These are phyloP conservation scores for Sporothrix sp. DNA, from an alignment of 2,329 filamentous ascomycete species.

Conservation along the genomic window DNA sequence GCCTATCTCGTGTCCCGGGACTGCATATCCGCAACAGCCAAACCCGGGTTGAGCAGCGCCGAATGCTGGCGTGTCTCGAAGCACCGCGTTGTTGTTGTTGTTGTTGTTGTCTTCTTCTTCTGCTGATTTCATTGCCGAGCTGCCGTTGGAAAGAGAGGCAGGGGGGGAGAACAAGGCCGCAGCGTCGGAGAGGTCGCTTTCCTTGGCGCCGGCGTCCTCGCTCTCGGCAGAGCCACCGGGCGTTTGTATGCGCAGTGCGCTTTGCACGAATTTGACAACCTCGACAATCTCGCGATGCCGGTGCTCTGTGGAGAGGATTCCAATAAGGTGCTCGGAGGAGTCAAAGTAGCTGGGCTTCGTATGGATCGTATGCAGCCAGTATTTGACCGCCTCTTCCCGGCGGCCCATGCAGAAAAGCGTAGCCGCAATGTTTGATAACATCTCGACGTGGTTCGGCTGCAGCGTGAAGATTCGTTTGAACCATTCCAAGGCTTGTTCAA, in stretches of 20 bases:
- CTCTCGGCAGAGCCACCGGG: too few species aligned
- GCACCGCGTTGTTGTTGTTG: not conserved
- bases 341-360: conserved; percentile 83
- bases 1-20: conserved; percentile 81
- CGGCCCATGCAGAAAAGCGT: conserved; percentile 76
- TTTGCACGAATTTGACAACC: conserved; percentile 78
- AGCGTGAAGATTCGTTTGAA: conserved; percentile 54
- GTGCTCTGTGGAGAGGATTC: conserved; percentile 71
- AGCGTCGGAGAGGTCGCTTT: not conserved
- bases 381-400: conserved; percentile 70
- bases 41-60: conserved; percentile 40
- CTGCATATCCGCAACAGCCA: conserved; percentile 72
- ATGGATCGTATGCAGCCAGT: conserved; percentile 79
- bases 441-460: conserved; percentile 68
- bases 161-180: too few species aligned
- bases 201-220: too few species aligned
- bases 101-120: not conserved
- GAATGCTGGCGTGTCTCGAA: not conserved
- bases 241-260: conserved; percentile 52
- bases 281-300: conserved; percentile 75
- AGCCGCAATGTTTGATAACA: conserved; percentile 85
- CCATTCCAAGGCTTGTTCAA: conserved; percentile 65
- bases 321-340: conserved; percentile 88
- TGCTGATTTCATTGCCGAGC: too few species aligned
- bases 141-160: too few species aligned